A percentile compares a stretch with the other conserved stretches of the same genome.
These are phyloP conservation scores for Trichosporon sp. DNA, from an alignment of 1,284 basidiomycete genomes.

Conservation along the genomic window DNA sequence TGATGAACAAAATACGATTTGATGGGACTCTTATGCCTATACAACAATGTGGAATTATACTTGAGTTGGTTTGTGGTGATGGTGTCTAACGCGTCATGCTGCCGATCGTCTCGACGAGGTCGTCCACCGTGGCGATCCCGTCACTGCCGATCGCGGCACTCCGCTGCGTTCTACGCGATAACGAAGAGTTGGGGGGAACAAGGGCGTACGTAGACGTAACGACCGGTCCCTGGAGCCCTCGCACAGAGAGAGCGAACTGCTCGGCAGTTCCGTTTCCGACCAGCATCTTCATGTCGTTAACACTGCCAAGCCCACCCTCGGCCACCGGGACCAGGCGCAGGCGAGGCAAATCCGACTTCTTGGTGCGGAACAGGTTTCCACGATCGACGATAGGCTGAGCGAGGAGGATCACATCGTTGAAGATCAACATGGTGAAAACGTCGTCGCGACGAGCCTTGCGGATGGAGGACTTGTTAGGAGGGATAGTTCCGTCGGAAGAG, in stretches of 20 bases:
- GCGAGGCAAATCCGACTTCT: constrained; percentile 25
- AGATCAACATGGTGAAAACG: constrained; percentile 58
- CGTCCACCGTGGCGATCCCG: constrained; percentile 9
- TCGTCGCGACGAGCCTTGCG: constrained; percentile 28
- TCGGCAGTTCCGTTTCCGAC: constrained; percentile 3
- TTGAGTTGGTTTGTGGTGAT: background rate
- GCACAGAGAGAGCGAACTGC: constrained; percentile 11
- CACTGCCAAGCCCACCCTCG: constrained; percentile 41
- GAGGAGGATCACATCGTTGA: constrained; percentile 64
- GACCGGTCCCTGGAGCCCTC: background rate
- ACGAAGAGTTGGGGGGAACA: constrained; percentile 7
- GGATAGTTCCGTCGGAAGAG: constrained; percentile 3
- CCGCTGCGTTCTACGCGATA: constrained; percentile 14
- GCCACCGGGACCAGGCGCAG: constrained; percentile 24
- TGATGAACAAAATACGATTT: background rate
- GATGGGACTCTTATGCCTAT: background rate
- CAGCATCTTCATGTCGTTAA: constrained; percentile 29
- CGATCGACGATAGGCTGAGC: constrained; percentile 44
- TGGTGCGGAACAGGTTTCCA: constrained; percentile 23
- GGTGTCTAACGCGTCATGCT: background rate
- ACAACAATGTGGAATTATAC: constrained; percentile 1
- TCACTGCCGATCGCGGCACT: constrained; percentile 5
- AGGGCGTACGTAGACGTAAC: constrained; percentile 9
- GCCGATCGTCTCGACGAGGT: constrained; percentile 6
- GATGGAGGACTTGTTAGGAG: constrained; percentile 7